Percentiles rank a stretch among this genome's conserved stretches.
phyloP scores from a whole-genome alignment of 208 protist genomes.

The Acanthamoeba royreba region DNA sequence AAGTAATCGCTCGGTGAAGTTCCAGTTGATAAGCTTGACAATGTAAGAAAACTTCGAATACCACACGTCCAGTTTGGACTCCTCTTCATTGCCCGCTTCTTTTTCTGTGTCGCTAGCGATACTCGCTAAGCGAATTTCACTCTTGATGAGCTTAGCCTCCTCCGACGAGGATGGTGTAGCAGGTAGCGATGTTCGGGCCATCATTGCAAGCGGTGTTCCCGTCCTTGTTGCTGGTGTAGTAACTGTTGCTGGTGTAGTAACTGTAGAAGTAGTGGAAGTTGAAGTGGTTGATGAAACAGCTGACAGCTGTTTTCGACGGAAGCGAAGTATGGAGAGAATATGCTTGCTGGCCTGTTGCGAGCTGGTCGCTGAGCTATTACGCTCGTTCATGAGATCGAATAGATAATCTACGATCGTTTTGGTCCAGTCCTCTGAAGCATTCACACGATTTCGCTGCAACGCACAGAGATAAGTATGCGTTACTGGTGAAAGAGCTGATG shows the following conservation, averaged over 20 bases:
- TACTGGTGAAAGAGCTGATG: not conserved
- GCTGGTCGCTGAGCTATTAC: not conserved
- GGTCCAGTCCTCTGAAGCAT: not conserved
- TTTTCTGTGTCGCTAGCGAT: not conserved
- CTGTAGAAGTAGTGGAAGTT: not conserved
- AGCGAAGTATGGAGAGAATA: not conserved
- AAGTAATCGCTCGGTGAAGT: not conserved
- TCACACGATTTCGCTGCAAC: not conserved
- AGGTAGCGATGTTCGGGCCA: not conserved
- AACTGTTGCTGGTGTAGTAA: not conserved
- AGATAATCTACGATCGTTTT: not conserved
- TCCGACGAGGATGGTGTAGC: no score
- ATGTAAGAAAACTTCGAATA: not conserved
- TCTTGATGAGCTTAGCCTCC: no score
- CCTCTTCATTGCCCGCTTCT: not conserved
- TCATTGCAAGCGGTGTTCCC: not conserved
- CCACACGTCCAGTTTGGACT: not conserved
- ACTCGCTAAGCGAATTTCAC: no score
- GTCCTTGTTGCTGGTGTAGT: not conserved
- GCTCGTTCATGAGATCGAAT: not conserved
- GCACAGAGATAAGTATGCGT: not conserved
- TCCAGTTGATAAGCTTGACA: not conserved
- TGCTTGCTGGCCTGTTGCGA: not conserved
- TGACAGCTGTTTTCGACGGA: not conserved
- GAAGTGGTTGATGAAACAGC: not conserved